Conservation (phyloP, 257 asterid genomes). For the Oldenlandia corymbosa region DNA sequence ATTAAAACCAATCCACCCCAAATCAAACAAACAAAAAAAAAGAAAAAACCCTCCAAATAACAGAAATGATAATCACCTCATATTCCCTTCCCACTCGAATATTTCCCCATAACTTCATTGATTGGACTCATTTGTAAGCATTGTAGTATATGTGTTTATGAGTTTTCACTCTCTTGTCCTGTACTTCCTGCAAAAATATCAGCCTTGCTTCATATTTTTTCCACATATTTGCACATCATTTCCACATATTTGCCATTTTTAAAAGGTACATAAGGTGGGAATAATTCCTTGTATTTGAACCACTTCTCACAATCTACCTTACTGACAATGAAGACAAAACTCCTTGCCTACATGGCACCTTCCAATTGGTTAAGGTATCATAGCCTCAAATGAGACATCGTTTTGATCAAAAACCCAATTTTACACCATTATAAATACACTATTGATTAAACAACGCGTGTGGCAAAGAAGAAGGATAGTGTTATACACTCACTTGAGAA, state of each 20-base stretch:
- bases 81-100: constrained; percentile 7
- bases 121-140: constrained; percentile 7
- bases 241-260: background rate
- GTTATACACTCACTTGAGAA: constrained; percentile 15
- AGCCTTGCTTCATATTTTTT: constrained; percentile 1
- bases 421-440: constrained; percentile 35
- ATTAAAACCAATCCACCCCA: constrained; percentile 16
- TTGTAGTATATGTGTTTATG: background rate
- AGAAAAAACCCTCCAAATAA: background rate
- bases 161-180: constrained; percentile 15
- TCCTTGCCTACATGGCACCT: constrained; percentile 30
- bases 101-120: background rate
- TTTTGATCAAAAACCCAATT: constrained; percentile 16
- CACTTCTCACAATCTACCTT: constrained; percentile 25
- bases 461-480: constrained; percentile 46
- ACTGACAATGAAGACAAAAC: constrained; percentile 39
- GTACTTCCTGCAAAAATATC: background rate
- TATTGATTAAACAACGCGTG: constrained; percentile 21
- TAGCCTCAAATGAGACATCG: constrained; percentile 69
- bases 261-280: constrained; percentile 20
- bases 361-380: constrained; percentile 42
- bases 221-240: background rate
- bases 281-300: constrained; percentile 32
- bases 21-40: constrained; percentile 2
- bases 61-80: constrained; percentile 28